These are phyloP conservation scores for Phytophthora palmivora DNA, from an alignment of 352 stramenopile genomes.

Conservation along the genomic window DNA sequence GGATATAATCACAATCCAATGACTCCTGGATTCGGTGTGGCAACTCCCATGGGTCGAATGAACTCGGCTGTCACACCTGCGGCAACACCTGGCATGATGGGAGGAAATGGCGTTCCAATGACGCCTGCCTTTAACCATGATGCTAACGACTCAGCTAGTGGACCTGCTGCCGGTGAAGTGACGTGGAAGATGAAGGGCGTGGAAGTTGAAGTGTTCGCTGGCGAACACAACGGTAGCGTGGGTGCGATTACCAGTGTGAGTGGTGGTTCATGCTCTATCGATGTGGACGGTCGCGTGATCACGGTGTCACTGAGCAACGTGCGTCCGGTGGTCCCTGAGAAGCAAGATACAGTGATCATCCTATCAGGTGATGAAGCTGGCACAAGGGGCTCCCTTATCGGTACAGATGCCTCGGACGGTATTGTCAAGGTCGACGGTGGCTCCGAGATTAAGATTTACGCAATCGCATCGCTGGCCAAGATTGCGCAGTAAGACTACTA, in stretches of 20 bases:
- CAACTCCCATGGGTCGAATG: conserved; percentile 82
- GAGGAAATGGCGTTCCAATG: conserved; percentile 70
- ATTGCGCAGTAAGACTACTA: conserved; percentile 74
- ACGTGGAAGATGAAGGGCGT: conserved; percentile 92
- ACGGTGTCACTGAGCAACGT: conserved; percentile 72
- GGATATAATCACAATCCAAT: conserved; percentile 90
- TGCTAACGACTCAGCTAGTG: conserved; percentile 45
- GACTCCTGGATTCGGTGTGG: conserved; percentile 84
- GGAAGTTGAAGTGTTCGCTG: conserved; percentile 77
- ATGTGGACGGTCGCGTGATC: conserved; percentile 79
- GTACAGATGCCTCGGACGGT: conserved; percentile 85
- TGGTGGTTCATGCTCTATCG: conserved; percentile 77
- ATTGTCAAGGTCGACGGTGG: conserved; percentile 91
- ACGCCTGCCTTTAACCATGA: conserved; percentile 76
- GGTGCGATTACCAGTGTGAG: conserved; percentile 81
- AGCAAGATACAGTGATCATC: conserved; percentile 90
- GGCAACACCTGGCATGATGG: conserved; percentile 79
- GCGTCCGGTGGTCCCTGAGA: conserved; percentile 82
- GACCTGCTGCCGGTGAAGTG: conserved; percentile 62
- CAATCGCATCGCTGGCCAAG: conserved; percentile 83
- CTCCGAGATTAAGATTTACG: conserved; percentile 92
- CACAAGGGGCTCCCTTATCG: conserved; percentile 85
- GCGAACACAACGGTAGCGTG: conserved; percentile 72
- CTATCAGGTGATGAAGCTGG: conserved; percentile 87
- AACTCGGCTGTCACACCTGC: conserved; percentile 69